A percentile compares a stretch with the other conserved stretches of the same genome.
Conservation (phyloP, 169 alveolate species). For the Theileria orientalis region DNA sequence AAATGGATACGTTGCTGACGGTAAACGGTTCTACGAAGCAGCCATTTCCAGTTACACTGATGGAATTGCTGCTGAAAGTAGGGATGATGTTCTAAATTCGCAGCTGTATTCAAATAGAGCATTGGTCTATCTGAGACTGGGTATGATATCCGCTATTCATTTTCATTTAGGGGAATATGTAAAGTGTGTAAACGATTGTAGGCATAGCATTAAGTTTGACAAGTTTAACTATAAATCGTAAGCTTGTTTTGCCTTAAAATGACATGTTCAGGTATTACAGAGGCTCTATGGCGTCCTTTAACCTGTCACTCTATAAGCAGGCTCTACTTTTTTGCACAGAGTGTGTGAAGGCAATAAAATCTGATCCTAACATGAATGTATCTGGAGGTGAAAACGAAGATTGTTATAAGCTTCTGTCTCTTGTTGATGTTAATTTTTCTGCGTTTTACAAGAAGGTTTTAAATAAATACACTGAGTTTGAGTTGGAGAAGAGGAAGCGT, state of each 20-base stretch:
- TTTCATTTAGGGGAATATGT: slow-evolving; percentile 40
- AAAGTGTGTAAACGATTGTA: slow-evolving; percentile 61
- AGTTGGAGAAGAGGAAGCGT: slow-evolving; percentile 7
- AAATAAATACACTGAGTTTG: slow-evolving; percentile 8
- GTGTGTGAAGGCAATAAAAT: slow-evolving; percentile 18
- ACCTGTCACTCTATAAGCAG: slow-evolving; percentile 55
- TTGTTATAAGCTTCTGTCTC: not conserved
- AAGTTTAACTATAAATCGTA: slow-evolving; percentile 51
- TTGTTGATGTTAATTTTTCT: slow-evolving; percentile 17
- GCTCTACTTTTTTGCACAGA: slow-evolving; percentile 54
- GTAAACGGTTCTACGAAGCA: slow-evolving; percentile 48
- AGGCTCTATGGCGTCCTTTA: slow-evolving; percentile 60
- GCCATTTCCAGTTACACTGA: slow-evolving; percentile 67
- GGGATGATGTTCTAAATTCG: slow-evolving; percentile 42
- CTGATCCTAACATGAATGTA: not conserved
- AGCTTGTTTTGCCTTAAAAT: not conserved
- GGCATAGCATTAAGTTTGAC: slow-evolving; percentile 34
- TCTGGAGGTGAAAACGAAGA: slow-evolving; percentile 3
- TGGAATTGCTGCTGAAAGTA: slow-evolving; percentile 58
- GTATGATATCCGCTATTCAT: not conserved
- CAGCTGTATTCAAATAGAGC: slow-evolving; percentile 63
- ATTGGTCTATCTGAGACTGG: slow-evolving; percentile 47
- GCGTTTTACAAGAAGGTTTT: slow-evolving; percentile 12
- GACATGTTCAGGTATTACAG: slow-evolving; percentile 45
- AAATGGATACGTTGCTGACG: slow-evolving; percentile 59